phyloP scores from a whole-genome alignment of 1,284 basidiomycete genomes.

The Prillingera fragicola region DNA sequence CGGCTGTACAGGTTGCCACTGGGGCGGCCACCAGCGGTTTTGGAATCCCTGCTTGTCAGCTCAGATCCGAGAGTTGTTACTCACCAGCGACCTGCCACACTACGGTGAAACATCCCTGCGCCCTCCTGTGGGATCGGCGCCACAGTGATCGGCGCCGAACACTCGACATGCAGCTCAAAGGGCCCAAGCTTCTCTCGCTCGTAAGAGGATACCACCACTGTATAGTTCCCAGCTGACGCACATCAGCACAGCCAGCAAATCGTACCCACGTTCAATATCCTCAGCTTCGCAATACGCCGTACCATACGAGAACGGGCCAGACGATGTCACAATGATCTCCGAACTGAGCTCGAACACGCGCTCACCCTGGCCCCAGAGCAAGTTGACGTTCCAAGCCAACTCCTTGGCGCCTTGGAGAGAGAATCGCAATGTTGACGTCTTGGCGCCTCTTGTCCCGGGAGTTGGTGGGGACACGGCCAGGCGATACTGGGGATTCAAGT shows the following conservation, averaged over 20 bases:
- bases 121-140: constrained; percentile 62
- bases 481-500: constrained; percentile 84
- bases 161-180: constrained; percentile 62
- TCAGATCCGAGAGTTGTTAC: constrained; percentile 22
- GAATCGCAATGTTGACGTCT: constrained; percentile 53
- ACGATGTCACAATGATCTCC: constrained; percentile 35
- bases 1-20: constrained; percentile 57
- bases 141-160: constrained; percentile 52
- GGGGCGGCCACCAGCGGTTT: constrained; percentile 61
- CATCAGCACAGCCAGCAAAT: not conserved
- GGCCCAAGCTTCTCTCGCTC: constrained; percentile 63
- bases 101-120: constrained; percentile 78
- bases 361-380: constrained; percentile 69
- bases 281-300: constrained; percentile 56
- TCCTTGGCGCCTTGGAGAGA: constrained; percentile 59
- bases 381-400: constrained; percentile 66
- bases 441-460: constrained; percentile 28
- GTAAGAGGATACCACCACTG: constrained; percentile 74
- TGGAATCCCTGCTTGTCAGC: constrained; percentile 50
- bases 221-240: constrained; percentile 69
- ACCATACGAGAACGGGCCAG: constrained; percentile 77
- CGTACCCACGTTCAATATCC: constrained; percentile 55
- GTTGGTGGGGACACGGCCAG: constrained; percentile 52
- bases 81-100: constrained; percentile 64
- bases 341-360: constrained; percentile 59